These are phyloP conservation scores for Hyaloperonospora arabidopsidis DNA, from an alignment of 352 stramenopile genomes.

Conservation along the genomic window DNA sequence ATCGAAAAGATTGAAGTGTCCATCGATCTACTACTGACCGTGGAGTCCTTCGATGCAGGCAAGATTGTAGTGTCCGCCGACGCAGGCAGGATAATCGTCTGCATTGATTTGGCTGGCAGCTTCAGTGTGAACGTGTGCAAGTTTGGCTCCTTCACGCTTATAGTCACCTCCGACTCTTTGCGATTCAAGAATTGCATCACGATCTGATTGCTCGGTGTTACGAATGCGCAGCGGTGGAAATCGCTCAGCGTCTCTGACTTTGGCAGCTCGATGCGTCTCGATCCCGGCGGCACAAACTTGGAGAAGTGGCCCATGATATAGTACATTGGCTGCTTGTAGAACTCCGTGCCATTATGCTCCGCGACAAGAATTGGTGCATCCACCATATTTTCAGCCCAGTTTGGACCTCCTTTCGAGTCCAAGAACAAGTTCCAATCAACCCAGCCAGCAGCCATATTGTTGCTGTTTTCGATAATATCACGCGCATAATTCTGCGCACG, in stretches of 20 bases:
- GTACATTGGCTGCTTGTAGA: conserved; percentile 82
- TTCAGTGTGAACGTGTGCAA: conserved; percentile 21
- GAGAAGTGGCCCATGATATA: conserved; percentile 72
- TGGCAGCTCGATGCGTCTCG: conserved; percentile 35
- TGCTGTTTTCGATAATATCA: conserved; percentile 83
- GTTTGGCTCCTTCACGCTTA: conserved; percentile 22
- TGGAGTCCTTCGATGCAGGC: too few relatives aligned
- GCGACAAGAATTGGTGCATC: conserved; percentile 70
- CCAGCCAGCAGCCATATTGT: conserved; percentile 70
- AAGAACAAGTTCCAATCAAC: conserved; percentile 86
- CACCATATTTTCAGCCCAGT: conserved; percentile 61
- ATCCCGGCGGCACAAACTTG: conserved; percentile 39
- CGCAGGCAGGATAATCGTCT: conserved; percentile 26
- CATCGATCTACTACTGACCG: too few relatives aligned
- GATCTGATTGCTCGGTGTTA: conserved; percentile 39
- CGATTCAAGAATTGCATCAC: conserved; percentile 44
- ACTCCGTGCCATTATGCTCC: conserved; percentile 38
- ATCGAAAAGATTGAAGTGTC: too few relatives aligned
- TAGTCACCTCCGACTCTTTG: conserved; percentile 19
- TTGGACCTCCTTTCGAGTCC: conserved; percentile 58
- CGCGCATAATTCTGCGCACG: conserved; percentile 68
- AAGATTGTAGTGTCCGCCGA: conserved; percentile 20
- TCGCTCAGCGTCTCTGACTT: conserved; percentile 25
- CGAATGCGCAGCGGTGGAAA: conserved; percentile 39
- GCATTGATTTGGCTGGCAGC: conserved; percentile 19